Base-by-base conservation (phyloP, 192 early-diverging fungal genomes). In the Backusella sp. region DNA sequence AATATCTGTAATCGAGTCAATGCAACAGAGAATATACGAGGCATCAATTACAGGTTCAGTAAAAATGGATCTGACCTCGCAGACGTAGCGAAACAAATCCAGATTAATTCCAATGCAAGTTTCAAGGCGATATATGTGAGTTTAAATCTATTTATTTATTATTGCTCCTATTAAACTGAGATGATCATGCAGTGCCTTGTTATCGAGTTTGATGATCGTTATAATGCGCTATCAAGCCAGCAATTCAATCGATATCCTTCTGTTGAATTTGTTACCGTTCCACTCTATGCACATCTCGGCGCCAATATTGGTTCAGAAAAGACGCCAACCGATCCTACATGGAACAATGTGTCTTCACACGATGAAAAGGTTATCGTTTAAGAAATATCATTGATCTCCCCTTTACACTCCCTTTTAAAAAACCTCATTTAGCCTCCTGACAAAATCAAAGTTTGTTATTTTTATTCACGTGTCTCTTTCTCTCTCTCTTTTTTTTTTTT, bases 171-270 rank as follows among this genome's bases (percentile, higher is more conserved):
- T 32, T 36, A 30, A 46, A 35, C 23, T 62, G 6, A 56, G 53
- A 62, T 28, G 11, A 28, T 62, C 26, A 8, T 26, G 15, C 28
- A 79, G 73, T 74, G 42, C n/a, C 35, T 80, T 28, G 56, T 68
- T n/a, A 80, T 80, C 30, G 59, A 76, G 30, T 80, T 80, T 36
- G 79, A 80, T 73, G 79, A 80, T 66, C 69, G 79, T 6, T 80
- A 73, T 53, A 72, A 76, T 42, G 32, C 72, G 19, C 30, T 73
- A 3, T 53, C 70, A 21, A 72, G 44, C n/a, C 56, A 77, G 30
- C 37, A 72, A 34, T 72, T 70, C 44, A 67, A 59, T 26, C 36
- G 59, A 37, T 77, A 73, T 53, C 70, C 76, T 30, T 72, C 74
- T 70, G 66, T 76, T 14, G 79, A 76, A 3, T 80, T 76, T 76